Base-by-base conservation (phyloP, 2,329 filamentous ascomycete genomes). In the Plectosphaerella cucumerina region DNA sequence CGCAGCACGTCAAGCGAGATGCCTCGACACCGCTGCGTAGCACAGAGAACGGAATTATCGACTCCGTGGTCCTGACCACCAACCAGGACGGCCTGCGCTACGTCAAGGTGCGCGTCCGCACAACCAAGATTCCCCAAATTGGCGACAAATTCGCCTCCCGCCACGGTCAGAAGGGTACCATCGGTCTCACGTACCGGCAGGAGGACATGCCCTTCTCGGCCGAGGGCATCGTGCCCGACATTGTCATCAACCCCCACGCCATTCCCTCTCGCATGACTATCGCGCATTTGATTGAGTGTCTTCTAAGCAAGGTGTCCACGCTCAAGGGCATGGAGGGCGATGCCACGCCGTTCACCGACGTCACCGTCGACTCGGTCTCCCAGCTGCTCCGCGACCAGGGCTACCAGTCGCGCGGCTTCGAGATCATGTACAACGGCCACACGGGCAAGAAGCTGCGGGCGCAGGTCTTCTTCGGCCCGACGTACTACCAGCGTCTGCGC, bases 191-290 rank as follows among this genome's bases (percentile, higher is more conserved):
- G 2, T 99, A 95, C 71, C 85, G 93, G 47, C 90, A 96, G 62
- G 94, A 99, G 70, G 95, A 99, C 65, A 99, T 99, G 95, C 95
- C 95, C 0, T 99, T 99, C 70, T 94, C 90, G 3, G 78, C 85
- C 35, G 90, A 97, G 67, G 94, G 95, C 62, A 82, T 99, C 49
- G 88, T 87, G 0, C 94, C 95, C 0, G 95, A 99, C 70, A 80
- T 99, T 56, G 97, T 99, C 70, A 97, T 99, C 78, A 99, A 99
- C 71, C 94, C 94, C 1, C 94, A 99, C 80, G 95, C 94, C 66
- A 99, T 99, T 81, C 94, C 94, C 0, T 99, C 94, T 50, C 94
- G 94, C 83, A 99, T 99, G 94, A 99, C 95, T 3, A 99, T 99
- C 85, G 94, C 94, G 62, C 94, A 99, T 80, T 92, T 99, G 82